A percentile compares a stretch with the other conserved stretches of the same genome.
Conservation (phyloP, 495 filamentous ascomycete species). For the Penicillium bovifimosum region DNA sequence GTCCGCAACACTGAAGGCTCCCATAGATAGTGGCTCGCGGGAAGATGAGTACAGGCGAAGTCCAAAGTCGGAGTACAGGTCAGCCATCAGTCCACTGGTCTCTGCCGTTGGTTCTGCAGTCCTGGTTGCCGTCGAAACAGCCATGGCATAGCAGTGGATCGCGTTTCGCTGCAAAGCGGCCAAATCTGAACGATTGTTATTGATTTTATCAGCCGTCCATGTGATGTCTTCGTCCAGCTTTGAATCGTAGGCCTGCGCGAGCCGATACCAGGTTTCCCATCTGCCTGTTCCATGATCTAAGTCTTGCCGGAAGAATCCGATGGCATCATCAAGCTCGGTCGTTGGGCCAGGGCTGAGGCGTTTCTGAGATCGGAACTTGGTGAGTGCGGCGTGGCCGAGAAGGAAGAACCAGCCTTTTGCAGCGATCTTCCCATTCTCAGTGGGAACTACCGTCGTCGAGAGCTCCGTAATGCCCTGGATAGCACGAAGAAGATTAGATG, state of each 20-base stretch:
- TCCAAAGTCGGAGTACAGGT: slow-evolving; percentile 86
- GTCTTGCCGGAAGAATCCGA: slow-evolving; percentile 76
- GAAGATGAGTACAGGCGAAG: slow-evolving; percentile 85
- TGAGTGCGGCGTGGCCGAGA: slow-evolving; percentile 78
- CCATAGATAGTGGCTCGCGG: slow-evolving; percentile 88
- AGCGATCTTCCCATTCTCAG: slow-evolving; percentile 55
- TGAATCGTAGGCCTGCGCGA: slow-evolving; percentile 86
- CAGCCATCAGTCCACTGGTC: slow-evolving; percentile 61
- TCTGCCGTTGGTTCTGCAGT: slow-evolving; percentile 56
- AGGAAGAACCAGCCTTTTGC: slow-evolving; percentile 90
- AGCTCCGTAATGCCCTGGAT: slow-evolving; percentile 69
- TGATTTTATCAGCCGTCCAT: slow-evolving; percentile 95
- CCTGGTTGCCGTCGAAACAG: slow-evolving; percentile 66
- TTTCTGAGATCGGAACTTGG: slow-evolving; percentile 82
- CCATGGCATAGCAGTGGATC: slow-evolving; percentile 93
- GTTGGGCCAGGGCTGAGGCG: slow-evolving; percentile 69
- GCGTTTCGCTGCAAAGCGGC: slow-evolving; percentile 70
- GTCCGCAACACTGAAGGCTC: slow-evolving; percentile 68
- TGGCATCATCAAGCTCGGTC: slow-evolving; percentile 80
- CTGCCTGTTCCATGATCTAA: slow-evolving; percentile 76
- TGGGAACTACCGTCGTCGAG: slow-evolving; percentile 45
- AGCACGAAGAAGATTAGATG: slow-evolving; percentile 70
- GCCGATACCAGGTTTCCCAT: slow-evolving; percentile 96
- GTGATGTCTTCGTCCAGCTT: slow-evolving; percentile 87
- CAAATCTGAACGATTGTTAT: slow-evolving; percentile 72